Evolutionary conservation across 306 rosid genomes (phyloP).

Genomic region (Cucurbita maxima): DNA sequence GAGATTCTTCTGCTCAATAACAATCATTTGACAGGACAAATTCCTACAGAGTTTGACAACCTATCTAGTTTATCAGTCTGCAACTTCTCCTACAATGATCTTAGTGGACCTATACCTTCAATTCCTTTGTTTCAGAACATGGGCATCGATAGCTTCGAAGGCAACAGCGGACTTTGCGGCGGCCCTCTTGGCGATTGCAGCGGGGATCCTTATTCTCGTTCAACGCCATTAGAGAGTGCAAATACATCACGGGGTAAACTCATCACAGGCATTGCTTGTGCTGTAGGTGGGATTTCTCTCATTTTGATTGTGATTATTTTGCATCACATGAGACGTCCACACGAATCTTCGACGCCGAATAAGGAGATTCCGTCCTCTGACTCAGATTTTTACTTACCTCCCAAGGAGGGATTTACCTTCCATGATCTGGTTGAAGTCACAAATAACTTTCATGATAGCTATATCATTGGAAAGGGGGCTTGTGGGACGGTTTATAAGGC

Average conservation of each 20-base stretch:
- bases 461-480: constrained; percentile 73
- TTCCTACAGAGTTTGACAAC: constrained; percentile 57
- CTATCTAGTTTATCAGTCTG: constrained; percentile 67
- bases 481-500: constrained; percentile 94
- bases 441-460: constrained; percentile 56
- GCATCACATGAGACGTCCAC: constrained; percentile 50
- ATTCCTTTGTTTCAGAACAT: constrained; percentile 50
- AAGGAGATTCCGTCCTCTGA: constrained; percentile 42
- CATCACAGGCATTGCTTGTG: constrained; percentile 43
- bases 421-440: constrained; percentile 88
- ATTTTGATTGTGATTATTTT: constrained; percentile 52
- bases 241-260: constrained; percentile 38
- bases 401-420: constrained; percentile 67
- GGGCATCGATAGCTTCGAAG: constrained; percentile 48
- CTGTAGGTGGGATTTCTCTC: constrained; percentile 81
- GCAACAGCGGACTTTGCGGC: constrained; percentile 76
- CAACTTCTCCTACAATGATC: constrained; percentile 84
- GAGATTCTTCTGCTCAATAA: constrained; percentile 62
- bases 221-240: constrained; percentile 2
- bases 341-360: constrained; percentile 30
- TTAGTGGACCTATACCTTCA: constrained; percentile 67
- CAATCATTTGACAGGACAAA: constrained; percentile 68
- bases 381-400: constrained; percentile 70
- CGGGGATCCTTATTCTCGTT: constrained; percentile 22
- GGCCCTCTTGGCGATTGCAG: constrained; percentile 46